Conservation (phyloP, 2,329 filamentous ascomycete genomes). For the Penicillium frequentans region DNA sequence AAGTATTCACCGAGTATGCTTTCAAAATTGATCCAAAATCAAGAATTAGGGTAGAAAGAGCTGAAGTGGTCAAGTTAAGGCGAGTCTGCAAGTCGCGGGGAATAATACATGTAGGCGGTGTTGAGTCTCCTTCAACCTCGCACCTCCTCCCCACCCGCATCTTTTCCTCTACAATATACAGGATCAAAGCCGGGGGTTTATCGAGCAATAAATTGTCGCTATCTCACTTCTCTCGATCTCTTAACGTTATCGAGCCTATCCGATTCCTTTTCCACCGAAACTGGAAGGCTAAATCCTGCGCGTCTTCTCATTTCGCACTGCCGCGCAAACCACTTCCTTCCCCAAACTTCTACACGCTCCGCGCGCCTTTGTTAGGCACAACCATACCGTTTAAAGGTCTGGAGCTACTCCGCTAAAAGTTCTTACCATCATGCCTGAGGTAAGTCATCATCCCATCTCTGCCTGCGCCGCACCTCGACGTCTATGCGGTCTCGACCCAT, state of each 20-base stretch:
- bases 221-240: neutral
- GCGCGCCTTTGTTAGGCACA: neutral
- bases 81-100: neutral
- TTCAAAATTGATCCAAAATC: neutral
- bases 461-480: neutral
- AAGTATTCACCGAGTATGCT: too few species aligned
- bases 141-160: neutral
- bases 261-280: neutral
- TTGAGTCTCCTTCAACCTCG: neutral
- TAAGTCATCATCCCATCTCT: constrained; percentile 20
- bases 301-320: neutral
- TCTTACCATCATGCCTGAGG: constrained; percentile 31
- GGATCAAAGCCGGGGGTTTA: neutral
- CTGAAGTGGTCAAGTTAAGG: neutral
- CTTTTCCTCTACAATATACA: neutral
- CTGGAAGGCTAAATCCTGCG: neutral
- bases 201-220: neutral
- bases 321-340: neutral
- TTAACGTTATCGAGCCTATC: neutral
- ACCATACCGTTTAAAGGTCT: neutral
- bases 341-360: neutral
- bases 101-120: constrained; percentile 2
- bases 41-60: neutral
- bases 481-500: neutral
- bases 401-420: neutral